Percentiles rank a stretch among this genome's conserved stretches.
Evolutionary conservation across 2,329 filamentous ascomycete species (phyloP).

Genomic region (Fusarium succisae): DNA sequence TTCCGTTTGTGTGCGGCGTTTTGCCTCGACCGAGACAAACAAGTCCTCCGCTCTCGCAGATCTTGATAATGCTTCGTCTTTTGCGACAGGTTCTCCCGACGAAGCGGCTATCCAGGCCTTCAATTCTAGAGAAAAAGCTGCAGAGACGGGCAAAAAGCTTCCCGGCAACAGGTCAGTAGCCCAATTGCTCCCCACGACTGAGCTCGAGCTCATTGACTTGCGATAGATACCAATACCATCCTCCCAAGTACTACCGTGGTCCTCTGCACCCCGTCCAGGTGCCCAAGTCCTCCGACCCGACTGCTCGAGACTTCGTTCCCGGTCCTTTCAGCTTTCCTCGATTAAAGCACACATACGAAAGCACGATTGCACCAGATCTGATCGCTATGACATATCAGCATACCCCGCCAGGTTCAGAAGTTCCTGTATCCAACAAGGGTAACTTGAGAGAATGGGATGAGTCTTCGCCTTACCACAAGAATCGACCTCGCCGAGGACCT

Average conservation of each 20-base stretch:
- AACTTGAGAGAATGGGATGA: conserved; percentile 87
- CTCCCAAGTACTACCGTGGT: conserved; percentile 93
- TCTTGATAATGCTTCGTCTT: conserved; percentile 61
- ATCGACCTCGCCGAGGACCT: conserved; percentile 84
- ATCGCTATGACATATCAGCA: conserved; percentile 91
- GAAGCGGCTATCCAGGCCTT: conserved; percentile 53
- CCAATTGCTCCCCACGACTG: background rate
- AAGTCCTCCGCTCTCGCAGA: conserved; percentile 54
- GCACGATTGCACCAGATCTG: conserved; percentile 86
- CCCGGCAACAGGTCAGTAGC: conserved; percentile 57
- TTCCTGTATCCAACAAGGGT: conserved; percentile 60
- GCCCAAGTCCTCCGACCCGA: conserved; percentile 84
- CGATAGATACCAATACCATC: conserved; percentile 90
- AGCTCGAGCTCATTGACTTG: conserved; percentile 13
- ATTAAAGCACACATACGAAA: conserved; percentile 88
- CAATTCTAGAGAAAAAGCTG: conserved; percentile 49
- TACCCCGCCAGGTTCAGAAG: conserved; percentile 76
- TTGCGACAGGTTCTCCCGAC: conserved; percentile 54
- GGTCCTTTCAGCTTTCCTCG: conserved; percentile 91
- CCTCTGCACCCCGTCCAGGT: conserved; percentile 93
- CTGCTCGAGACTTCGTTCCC: conserved; percentile 86
- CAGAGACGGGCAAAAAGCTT: conserved; percentile 51
- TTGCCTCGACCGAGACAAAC: conserved; percentile 57
- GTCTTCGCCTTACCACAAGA: conserved; percentile 93
- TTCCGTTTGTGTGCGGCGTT: conserved; percentile 49